Percentiles rank a stretch among this genome's conserved stretches.
Evolutionary conservation across 805 yeast species (phyloP).

Genomic region (Kurtzmaniella fragi): DNA sequence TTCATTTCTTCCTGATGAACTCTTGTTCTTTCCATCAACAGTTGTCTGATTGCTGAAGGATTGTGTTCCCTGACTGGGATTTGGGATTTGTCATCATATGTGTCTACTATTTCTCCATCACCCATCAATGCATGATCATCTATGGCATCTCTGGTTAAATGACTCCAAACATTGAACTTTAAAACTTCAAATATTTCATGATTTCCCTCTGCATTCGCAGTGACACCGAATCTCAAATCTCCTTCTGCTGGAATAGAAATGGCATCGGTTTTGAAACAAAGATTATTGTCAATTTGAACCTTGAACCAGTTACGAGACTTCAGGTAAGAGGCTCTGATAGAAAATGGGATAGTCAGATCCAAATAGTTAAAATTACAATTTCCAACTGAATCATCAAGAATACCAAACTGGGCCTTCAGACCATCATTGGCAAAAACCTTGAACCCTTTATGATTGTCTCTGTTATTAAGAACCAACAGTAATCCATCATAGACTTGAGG

Average conservation of each 20-base stretch:
- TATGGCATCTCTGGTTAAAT: constrained; percentile 48
- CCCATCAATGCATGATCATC: constrained; percentile 52
- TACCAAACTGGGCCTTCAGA: constrained; percentile 20
- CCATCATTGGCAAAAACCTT: constrained; percentile 63
- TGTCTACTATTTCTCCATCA: constrained; percentile 19
- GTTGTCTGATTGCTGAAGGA: constrained; percentile 24
- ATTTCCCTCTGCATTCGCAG: constrained; percentile 41
- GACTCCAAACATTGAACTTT: constrained; percentile 50
- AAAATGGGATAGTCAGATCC: constrained; percentile 65
- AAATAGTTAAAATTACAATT: constrained; percentile 57
- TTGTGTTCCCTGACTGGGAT: not conserved
- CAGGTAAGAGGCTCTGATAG: constrained; percentile 60
- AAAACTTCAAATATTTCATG: constrained; percentile 62
- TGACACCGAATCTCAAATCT: constrained; percentile 47
- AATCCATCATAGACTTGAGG: constrained; percentile 60
- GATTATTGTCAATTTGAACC: constrained; percentile 66
- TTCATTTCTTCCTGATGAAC: constrained; percentile 15
- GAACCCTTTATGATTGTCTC: constrained; percentile 42
- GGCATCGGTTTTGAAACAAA: constrained; percentile 62
- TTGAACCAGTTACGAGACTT: constrained; percentile 41
- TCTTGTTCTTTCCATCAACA: constrained; percentile 33
- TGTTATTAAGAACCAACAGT: constrained; percentile 52
- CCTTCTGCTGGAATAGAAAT: constrained; percentile 38
- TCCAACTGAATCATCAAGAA: constrained; percentile 37
- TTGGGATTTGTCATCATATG: constrained; percentile 1